Evolutionary conservation across 768 basidiomycete species (phyloP).

Genomic region (Lyophyllum shimeji): DNA sequence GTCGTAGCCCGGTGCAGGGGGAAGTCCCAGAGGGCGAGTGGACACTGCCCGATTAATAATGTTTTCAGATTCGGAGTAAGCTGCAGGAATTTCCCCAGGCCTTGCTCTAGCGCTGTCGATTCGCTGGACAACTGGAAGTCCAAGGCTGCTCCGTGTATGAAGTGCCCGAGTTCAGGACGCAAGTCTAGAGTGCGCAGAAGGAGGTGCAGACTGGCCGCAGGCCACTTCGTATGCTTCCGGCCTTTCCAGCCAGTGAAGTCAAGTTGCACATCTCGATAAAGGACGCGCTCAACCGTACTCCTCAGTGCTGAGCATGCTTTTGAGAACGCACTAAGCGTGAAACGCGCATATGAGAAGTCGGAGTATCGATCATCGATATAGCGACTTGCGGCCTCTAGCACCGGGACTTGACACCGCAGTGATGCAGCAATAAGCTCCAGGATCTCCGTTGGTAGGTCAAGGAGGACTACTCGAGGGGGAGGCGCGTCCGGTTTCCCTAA

Average conservation of each 20-base stretch:
- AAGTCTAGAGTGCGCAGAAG: conserved; percentile 24
- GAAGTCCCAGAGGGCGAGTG: conserved; percentile 27
- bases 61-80: conserved; percentile 23
- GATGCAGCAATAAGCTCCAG: conserved; percentile 26
- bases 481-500: conserved; percentile 8
- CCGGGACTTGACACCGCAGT: conserved; percentile 17
- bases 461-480: conserved; percentile 19
- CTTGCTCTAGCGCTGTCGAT: conserved; percentile 19
- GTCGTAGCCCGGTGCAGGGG: conserved; percentile 18
- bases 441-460: conserved; percentile 28
- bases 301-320: conserved; percentile 21
- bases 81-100: conserved; percentile 21
- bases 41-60: conserved; percentile 27
- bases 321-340: conserved; percentile 23
- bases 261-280: conserved; percentile 28
- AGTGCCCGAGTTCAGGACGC: conserved; percentile 24
- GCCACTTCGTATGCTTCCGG: conserved; percentile 27
- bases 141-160: conserved; percentile 21
- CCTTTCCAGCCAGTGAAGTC: conserved; percentile 32
- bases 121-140: conserved; percentile 26
- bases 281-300: conserved; percentile 21
- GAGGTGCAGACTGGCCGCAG: conserved; percentile 24
- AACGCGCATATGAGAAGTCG: conserved; percentile 25
- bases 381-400: conserved; percentile 22
- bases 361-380: conserved; percentile 27